phyloP scores from a whole-genome alignment of 2,329 filamentous ascomycete genomes.

The Chaetomium olivaceum region DNA sequence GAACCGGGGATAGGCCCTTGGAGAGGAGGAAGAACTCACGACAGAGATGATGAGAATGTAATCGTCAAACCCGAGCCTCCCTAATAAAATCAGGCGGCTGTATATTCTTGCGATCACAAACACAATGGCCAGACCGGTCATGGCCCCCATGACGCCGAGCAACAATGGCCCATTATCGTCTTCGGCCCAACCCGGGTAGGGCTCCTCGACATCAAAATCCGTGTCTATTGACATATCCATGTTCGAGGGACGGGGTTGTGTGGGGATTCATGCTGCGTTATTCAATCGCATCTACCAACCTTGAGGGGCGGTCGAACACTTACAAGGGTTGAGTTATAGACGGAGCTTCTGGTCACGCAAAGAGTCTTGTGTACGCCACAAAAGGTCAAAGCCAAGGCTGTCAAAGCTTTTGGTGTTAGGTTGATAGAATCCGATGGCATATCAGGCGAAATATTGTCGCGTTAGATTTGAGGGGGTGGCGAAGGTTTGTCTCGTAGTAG shows the following conservation, averaged over 20 bases:
- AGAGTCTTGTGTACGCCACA: background rate
- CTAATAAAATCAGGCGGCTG: constrained; percentile 23
- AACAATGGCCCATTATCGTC: constrained; percentile 30
- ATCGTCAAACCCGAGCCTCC: constrained; percentile 24
- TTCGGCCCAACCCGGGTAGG: constrained; percentile 25
- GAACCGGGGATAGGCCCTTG: too few relatives aligned
- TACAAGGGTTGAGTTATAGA: background rate
- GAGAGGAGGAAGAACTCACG: constrained; percentile 1
- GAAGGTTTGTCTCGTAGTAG: background rate
- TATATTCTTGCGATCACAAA: constrained; percentile 27
- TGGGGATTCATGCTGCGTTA: background rate
- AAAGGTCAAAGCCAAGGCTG: background rate
- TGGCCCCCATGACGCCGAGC: constrained; percentile 15
- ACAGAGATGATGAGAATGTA: constrained; percentile 26
- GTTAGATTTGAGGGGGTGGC: background rate
- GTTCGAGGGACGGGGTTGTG: background rate
- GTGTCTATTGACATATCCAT: background rate
- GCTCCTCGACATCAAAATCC: constrained; percentile 8
- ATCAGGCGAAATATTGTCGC: background rate
- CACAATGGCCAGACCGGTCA: constrained; percentile 23
- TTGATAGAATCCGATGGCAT: background rate
- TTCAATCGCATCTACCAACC: background rate
- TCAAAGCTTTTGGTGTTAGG: background rate
- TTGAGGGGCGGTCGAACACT: background rate
- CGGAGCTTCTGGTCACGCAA: background rate